phyloP scores from a whole-genome alignment of 345 rosid species.

The Salix exigua region DNA sequence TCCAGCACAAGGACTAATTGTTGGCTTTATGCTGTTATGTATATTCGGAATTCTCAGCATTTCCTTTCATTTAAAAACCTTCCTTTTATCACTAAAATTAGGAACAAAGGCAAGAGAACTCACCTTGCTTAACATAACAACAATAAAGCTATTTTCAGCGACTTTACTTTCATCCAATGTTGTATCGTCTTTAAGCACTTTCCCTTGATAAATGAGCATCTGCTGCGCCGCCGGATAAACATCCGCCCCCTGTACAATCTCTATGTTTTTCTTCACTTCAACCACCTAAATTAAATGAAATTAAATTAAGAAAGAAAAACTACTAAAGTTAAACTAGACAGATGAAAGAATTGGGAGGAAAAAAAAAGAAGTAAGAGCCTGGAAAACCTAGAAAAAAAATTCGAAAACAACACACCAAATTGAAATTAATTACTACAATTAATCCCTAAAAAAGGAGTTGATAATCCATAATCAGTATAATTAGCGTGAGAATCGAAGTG shows the following conservation, averaged over 20 bases:
- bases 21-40: neutral
- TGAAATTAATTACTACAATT: neutral
- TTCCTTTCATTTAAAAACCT: neutral
- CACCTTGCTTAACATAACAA: conserved; percentile 31
- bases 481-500: neutral
- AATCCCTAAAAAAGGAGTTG: neutral
- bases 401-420: neutral
- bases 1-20: neutral
- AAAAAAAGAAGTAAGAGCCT: neutral
- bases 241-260: conserved; percentile 22
- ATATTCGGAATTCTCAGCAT: neutral
- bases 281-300: conserved; percentile 17
- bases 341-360: accelerated
- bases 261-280: conserved; percentile 26
- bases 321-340: neutral
- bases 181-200: conserved; percentile 28
- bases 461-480: neutral
- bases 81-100: neutral
- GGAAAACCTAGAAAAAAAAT: neutral
- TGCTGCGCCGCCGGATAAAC: conserved; percentile 26
- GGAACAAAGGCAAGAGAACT: neutral
- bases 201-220: conserved; percentile 32
- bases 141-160: conserved; percentile 26
- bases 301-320: neutral
- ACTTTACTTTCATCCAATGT: conserved; percentile 29